phyloP scores from a whole-genome alignment of 805 yeast species.

The Teunomyces atbi region DNA sequence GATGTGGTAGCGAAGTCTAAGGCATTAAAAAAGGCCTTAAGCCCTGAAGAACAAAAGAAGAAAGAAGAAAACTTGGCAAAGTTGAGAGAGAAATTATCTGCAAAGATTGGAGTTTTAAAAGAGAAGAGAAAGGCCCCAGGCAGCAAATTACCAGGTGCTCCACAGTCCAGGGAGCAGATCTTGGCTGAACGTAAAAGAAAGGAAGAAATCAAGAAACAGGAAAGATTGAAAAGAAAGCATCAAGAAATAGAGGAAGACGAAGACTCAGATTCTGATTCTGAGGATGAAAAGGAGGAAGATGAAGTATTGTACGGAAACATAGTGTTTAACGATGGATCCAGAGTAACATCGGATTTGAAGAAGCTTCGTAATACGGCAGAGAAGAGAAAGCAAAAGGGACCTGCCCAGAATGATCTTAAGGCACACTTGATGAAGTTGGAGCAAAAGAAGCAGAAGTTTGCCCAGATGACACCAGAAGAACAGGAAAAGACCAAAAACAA shows the following conservation, averaged over 20 bases:
- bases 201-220: conserved; percentile 45
- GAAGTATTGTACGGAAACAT: conserved; percentile 76
- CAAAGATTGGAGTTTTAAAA: conserved; percentile 64
- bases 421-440: conserved; percentile 80
- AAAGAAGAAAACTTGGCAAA: conserved; percentile 58
- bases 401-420: conserved; percentile 77
- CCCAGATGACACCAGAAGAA: conserved; percentile 56
- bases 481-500: conserved; percentile 64
- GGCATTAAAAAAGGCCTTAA: conserved; percentile 24
- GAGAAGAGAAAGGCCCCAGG: conserved; percentile 94
- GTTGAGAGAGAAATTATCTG: conserved; percentile 75
- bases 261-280: conserved; percentile 21
- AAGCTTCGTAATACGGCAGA: conserved; percentile 49
- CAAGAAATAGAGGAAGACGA: conserved; percentile 43
- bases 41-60: conserved; percentile 50
- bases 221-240: conserved; percentile 40
- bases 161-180: conserved; percentile 78
- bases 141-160: conserved; percentile 73
- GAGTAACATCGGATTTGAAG: conserved; percentile 70
- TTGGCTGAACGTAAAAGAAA: conserved; percentile 58
- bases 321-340: conserved; percentile 76
- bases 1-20: conserved; percentile 10
- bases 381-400: conserved; percentile 68
- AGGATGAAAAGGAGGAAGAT: conserved; percentile 24
- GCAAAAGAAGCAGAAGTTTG: conserved; percentile 64